These are phyloP conservation scores for Biscogniauxia sp. DNA, from an alignment of 2,329 filamentous ascomycete species.

Conservation along the genomic window DNA sequence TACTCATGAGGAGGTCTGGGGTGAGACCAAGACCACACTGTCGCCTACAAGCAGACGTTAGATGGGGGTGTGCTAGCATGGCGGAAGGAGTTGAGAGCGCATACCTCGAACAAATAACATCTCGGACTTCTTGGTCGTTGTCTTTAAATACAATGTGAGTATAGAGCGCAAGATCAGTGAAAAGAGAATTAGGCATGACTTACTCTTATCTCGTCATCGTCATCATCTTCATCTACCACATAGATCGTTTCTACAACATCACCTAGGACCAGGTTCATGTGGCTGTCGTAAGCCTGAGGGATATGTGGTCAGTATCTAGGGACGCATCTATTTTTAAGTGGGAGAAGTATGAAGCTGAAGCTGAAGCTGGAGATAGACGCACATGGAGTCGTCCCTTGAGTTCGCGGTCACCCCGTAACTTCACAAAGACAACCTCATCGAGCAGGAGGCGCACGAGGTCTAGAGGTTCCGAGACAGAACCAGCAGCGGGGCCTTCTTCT, in stretches of 20 bases:
- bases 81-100: slow-evolving; percentile 35
- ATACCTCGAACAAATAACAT: slow-evolving; percentile 97
- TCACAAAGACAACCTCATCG: slow-evolving; percentile 96
- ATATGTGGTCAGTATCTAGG: slow-evolving; percentile 15
- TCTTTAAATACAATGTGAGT: slow-evolving; percentile 48
- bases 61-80: slow-evolving; percentile 7
- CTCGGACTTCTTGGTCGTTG: slow-evolving; percentile 93
- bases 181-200: slow-evolving; percentile 19
- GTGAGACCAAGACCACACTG: slow-evolving; percentile 70
- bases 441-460: slow-evolving; percentile 93
- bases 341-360: background rate
- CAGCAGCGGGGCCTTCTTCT: slow-evolving; percentile 68
- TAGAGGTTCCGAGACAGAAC: slow-evolving; percentile 85
- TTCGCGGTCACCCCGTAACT: slow-evolving; percentile 92
- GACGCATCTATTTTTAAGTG: background rate
- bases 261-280: slow-evolving; percentile 94
- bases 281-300: slow-evolving; percentile 88
- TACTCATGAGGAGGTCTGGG: slow-evolving; percentile 47
- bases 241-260: slow-evolving; percentile 98
- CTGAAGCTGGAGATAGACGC: slow-evolving; percentile 34
- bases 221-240: slow-evolving; percentile 83
- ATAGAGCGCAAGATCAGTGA: slow-evolving; percentile 5
- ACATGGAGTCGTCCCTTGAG: slow-evolving; percentile 94
- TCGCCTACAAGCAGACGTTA: slow-evolving; percentile 51
- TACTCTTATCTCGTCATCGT: slow-evolving; percentile 74